Evolutionary conservation across 495 filamentous ascomycete species (phyloP), one percentile per base, ranked within the genome.

Genomic region (Talaromyces liani): DNA sequence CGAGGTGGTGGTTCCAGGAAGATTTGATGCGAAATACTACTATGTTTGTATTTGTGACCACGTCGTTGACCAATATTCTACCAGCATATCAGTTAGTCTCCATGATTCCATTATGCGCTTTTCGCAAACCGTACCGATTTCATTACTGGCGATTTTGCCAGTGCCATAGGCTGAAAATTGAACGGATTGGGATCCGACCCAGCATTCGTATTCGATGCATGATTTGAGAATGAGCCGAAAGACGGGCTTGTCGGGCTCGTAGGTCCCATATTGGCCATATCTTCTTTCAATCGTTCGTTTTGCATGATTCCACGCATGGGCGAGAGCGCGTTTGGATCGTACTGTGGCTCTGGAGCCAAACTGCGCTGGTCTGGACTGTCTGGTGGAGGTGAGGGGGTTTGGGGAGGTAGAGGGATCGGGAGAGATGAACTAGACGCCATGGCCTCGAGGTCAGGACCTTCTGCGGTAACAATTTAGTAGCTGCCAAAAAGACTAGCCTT

Each of bases 41-140:
- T 93, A 79, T 98, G 94, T 67, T 97, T 96, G 83, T 98, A 98
- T 71, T 94, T 92, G 79, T 98, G 94, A 31, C 94, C 94, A 61
- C 93, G 88, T 62, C 94, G 86, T 73, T 96, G 92, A 66, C 93
- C 94, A 68, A 97, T 85, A 65, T 86, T 88, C 86, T 90, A 70
- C 62, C 49, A 34, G 54, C 36, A 36, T 49, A 63, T 65, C 41
- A 58, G 47, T 34, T 47, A 27, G 41, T 29, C 56, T 64, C 55
- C 59, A 27, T 60, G 41, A 33, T 29, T 60, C n/a, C 25, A 12
- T 29, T 36, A 54, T 10, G 18, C 20, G 20, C 29, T 57, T 49
- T 45, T 3, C 16, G 12, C 12, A 27, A 33, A 9, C 74, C 87
- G 62, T 82, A 94, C 91, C 53, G 93, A 90, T 76, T 94, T 96